Conservation (phyloP, 345 rosid species). For the Clarkia xantiana region DNA sequence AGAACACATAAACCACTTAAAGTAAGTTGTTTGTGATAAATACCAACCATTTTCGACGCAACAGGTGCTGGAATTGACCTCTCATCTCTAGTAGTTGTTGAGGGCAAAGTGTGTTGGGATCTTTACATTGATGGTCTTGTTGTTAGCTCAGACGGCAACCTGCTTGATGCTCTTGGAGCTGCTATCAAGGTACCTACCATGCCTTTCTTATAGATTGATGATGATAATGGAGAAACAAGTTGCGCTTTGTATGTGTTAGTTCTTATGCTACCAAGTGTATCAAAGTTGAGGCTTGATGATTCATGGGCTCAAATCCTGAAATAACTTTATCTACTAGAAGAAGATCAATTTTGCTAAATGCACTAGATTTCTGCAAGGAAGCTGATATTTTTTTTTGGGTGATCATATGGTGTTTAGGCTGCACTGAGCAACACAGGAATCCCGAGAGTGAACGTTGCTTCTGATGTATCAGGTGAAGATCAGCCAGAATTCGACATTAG, state of each 20-base stretch:
- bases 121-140: conserved; percentile 81
- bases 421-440: conserved; percentile 84
- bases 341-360: not conserved
- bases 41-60: no score
- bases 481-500: conserved; percentile 88
- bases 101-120: conserved; percentile 90
- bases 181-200: conserved; percentile 52
- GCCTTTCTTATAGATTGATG: not conserved
- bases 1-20: not conserved
- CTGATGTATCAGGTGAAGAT: conserved; percentile 41
- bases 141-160: conserved; percentile 74
- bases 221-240: no score
- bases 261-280: no score
- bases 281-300: no score
- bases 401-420: conserved; percentile 47
- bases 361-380: no score
- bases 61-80: conserved; percentile 78
- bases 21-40: not conserved
- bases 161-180: conserved; percentile 65
- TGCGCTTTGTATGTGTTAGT: no score
- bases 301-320: no score
- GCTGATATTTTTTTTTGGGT: no score
- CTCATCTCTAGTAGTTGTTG: conserved; percentile 55
- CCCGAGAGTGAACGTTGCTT: conserved; percentile 64
- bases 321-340: not conserved